Base-by-base conservation (phyloP, 2,329 filamentous ascomycete genomes). In the Juglanconis oblonga region DNA sequence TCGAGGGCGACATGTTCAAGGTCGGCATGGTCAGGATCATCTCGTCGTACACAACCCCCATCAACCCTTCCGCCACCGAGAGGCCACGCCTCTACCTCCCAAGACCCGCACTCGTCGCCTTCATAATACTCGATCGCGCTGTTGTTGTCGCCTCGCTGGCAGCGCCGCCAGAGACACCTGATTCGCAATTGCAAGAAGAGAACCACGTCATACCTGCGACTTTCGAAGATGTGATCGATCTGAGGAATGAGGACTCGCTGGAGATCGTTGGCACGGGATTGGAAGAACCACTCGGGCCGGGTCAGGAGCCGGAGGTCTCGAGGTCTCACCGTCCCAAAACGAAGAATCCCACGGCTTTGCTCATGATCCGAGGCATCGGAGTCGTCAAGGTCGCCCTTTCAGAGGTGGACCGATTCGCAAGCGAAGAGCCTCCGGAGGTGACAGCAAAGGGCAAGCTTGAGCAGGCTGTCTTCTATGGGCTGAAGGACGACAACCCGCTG, bases 401-500 rank as follows among this genome's bases (percentile, higher is more conserved):
- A 7, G 83, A 88, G 54, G 76, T 85, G 50, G 81, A 85, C 63
- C 83, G 81, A 61, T 87, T 88, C 67, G 79, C 79, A 11, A 83
- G 82, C 63, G 81, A 83, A 55, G 74, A 76, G 56, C 79, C 84
- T 4, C 86, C 85, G 1, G 75, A 79, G 65, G 84, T 96, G 14
- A 93, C 90, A 1, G 90, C 91, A 6, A 95, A 92, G 74, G 91
- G 87, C 74, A 97, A 95, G 74, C 82, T 99, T 45, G 92, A 97
- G 70, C 93, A 99, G 75, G 93, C 93, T 2, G 90, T 98, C 1
- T 98, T 97, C 75, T 98, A 92, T 71, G 93, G 93, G 2, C 86
- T 86, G 52, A 87, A 90, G 70, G 83, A 88, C 63, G 87, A 91
- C 68, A 98, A 92, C 67, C 90, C 94, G n/a, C 76, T 99, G n/a